These are phyloP conservation scores for Diaporthe destruens DNA, from an alignment of 2,329 filamentous ascomycete genomes.

Conservation along the genomic window DNA sequence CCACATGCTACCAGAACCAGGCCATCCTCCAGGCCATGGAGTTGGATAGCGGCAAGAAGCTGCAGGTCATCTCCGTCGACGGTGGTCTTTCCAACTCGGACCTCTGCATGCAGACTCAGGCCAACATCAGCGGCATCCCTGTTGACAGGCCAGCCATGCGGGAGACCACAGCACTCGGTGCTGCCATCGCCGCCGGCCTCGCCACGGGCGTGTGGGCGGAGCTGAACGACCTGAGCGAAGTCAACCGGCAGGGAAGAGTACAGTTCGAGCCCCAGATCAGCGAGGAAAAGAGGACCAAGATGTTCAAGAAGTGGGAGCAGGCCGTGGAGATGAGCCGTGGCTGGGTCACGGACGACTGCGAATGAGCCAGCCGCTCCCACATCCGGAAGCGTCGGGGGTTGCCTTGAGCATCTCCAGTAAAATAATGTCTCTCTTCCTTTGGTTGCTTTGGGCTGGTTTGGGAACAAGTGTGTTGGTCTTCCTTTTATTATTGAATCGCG, in stretches of 20 bases:
- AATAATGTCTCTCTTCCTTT: conserved; percentile 24
- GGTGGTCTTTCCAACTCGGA: conserved; percentile 91
- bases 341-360: conserved; percentile 58
- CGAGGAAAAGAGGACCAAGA: conserved; percentile 54
- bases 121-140: conserved; percentile 84
- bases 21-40: conserved; percentile 94
- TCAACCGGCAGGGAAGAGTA: conserved; percentile 78
- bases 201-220: conserved; percentile 83
- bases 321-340: conserved; percentile 71
- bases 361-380: conserved; percentile 31
- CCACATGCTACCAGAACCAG: conserved; percentile 92
- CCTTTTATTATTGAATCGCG: neutral
- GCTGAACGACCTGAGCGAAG: conserved; percentile 78
- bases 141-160: conserved; percentile 89
- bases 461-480: conserved; percentile 12
- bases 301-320: conserved; percentile 67
- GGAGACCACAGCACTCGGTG: conserved; percentile 89
- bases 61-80: conserved; percentile 84
- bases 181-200: conserved; percentile 90
- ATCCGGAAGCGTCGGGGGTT: neutral
- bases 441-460: conserved; percentile 4
- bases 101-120: conserved; percentile 92
- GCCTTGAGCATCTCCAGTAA: neutral
- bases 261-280: conserved; percentile 77
- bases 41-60: conserved; percentile 81